Conservation (phyloP, 352 stramenopile species). For the Globisporangium echinulatum region DNA sequence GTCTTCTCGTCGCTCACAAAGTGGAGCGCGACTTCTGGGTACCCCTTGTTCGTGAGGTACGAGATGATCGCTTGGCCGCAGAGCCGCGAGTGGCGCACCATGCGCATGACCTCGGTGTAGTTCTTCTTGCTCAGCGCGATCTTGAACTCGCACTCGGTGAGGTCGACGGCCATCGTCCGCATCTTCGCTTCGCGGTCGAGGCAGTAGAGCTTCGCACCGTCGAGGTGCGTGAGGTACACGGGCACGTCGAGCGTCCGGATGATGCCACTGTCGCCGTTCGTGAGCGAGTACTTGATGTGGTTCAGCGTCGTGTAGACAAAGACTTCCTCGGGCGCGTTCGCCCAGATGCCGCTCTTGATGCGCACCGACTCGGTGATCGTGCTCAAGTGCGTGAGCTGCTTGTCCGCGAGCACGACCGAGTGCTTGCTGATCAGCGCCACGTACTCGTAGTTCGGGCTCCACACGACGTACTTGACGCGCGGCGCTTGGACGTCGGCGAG, state of each 20-base stretch:
- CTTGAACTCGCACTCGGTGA: conserved; percentile 99
- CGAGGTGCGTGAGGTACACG: conserved; percentile 95
- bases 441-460: conserved; percentile 95
- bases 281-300: conserved; percentile 92
- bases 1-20: conserved; percentile 99
- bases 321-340: conserved; percentile 87
- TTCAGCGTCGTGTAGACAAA: conserved; percentile 98
- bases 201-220: conserved; percentile 94
- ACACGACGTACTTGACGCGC: conserved; percentile 97
- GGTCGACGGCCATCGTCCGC: conserved; percentile 95
- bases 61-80: conserved; percentile 98
- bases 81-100: conserved; percentile 95
- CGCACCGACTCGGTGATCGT: conserved; percentile 96
- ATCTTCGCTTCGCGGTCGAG: conserved; percentile 97
- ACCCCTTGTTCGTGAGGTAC: conserved; percentile 99
- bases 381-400: conserved; percentile 96
- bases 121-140: conserved; percentile 91
- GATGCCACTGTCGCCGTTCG: conserved; percentile 94
- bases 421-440: conserved; percentile 98
- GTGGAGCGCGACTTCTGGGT: conserved; percentile 98
- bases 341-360: conserved; percentile 93
- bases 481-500: conserved; percentile 94
- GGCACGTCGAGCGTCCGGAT: conserved; percentile 97
- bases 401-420: conserved; percentile 95
- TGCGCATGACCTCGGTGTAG: conserved; percentile 98